Evolutionary conservation across 202 grass and related monocot species (phyloP).

Genomic region (Zoysia matrella): DNA sequence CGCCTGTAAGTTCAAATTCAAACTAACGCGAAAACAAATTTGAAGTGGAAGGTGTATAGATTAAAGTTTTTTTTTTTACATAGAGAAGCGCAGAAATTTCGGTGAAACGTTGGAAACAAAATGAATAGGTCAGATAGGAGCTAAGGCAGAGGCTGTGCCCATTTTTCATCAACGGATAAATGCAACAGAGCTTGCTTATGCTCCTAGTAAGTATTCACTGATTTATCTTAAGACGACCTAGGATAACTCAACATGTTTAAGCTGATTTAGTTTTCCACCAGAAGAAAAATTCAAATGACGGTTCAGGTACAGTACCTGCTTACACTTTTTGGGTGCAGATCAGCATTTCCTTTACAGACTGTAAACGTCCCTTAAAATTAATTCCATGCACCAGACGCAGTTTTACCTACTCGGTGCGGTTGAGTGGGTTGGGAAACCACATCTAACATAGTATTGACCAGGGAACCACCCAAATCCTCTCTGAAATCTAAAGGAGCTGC

Average conservation of each 20-base stretch:
- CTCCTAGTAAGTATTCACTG: background rate
- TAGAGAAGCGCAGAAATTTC: no score
- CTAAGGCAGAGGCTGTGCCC: no score
- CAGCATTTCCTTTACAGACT: background rate
- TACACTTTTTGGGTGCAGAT: no score
- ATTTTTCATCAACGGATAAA: no score
- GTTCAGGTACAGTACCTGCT: background rate
- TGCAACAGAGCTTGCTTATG: no score
- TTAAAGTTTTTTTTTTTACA: no score
- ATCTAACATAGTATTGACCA: constrained; percentile 29
- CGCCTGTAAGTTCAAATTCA: no score
- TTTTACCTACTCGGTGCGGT: constrained; percentile 23
- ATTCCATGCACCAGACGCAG: background rate
- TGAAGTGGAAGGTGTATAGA: no score
- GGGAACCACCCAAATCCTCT: constrained; percentile 15
- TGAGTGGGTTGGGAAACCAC: constrained; percentile 29
- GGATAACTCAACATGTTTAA: background rate
- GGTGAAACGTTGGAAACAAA: no score
- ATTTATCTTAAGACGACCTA: background rate
- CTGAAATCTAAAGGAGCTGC: background rate
- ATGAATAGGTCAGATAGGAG: no score
- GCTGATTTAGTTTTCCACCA: background rate
- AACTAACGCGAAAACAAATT: no score
- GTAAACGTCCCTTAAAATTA: background rate
- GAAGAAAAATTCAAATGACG: background rate